Evolutionary conservation across 2,329 filamentous ascomycete species (phyloP).

Genomic region (Pseudogymnoascus sp.): DNA sequence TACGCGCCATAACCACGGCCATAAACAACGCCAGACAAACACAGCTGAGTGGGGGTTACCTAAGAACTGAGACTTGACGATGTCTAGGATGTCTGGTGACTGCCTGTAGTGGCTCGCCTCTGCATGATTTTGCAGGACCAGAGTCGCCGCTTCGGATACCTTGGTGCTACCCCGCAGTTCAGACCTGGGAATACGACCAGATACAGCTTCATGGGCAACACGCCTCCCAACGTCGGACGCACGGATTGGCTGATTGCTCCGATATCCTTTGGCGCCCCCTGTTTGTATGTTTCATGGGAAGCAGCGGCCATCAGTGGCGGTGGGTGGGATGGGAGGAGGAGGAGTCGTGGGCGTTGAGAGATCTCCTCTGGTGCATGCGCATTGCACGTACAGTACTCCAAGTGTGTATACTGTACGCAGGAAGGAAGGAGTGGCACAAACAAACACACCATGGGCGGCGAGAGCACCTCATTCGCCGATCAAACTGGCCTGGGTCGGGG

Average conservation of each 20-base stretch:
- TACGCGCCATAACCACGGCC: not conserved
- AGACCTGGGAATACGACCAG: not conserved
- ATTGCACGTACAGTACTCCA: too few species aligned
- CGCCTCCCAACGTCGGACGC: not conserved
- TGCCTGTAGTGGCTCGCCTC: not conserved
- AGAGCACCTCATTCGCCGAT: not conserved
- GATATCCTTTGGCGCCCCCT: not conserved
- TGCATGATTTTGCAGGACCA: not conserved
- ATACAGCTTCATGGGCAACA: not conserved
- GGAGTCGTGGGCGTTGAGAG: not conserved
- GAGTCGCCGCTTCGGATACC: not conserved
- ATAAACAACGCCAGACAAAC: not conserved
- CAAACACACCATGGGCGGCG: not conserved
- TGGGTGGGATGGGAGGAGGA: not conserved
- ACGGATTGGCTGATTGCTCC: not conserved
- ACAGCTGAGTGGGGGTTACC: not conserved
- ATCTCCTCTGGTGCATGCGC: not conserved
- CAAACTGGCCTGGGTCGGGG: not conserved
- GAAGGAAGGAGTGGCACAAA: not conserved
- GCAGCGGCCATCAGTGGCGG: not conserved
- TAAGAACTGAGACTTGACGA: not conserved
- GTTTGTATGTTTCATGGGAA: not conserved
- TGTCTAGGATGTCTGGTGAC: constrained; percentile 2
- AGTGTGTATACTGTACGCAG: too few species aligned
- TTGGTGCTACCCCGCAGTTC: constrained; percentile 1